These are phyloP conservation scores for Nigrospora sphaerica DNA, from an alignment of 2,329 filamentous ascomycete genomes.

Conservation along the genomic window DNA sequence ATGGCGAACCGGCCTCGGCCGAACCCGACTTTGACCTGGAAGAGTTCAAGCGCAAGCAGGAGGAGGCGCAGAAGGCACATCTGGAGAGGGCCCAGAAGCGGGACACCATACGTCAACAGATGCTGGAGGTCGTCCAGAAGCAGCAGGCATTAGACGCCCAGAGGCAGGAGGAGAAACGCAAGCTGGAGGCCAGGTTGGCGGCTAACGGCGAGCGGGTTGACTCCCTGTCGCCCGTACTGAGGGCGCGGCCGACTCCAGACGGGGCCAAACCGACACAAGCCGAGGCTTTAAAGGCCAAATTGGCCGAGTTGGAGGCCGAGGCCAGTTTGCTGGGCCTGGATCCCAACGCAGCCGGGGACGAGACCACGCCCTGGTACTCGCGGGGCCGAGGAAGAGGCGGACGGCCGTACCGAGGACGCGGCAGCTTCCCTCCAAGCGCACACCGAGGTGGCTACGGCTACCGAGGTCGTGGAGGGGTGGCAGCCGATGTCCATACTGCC, in stretches of 20 bases:
- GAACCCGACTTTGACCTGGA: conserved; percentile 60
- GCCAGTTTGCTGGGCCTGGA: conserved; percentile 64
- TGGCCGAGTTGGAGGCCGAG: conserved; percentile 68
- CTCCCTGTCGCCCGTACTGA: conserved; percentile 10
- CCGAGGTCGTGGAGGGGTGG: conserved; percentile 32
- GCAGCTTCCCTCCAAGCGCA: conserved; percentile 26
- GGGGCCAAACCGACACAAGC: conserved; percentile 40
- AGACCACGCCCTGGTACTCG: conserved; percentile 24
- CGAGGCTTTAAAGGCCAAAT: conserved; percentile 60
- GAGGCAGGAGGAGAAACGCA: conserved; percentile 58
- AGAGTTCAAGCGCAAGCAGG: conserved; percentile 61
- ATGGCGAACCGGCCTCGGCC: conserved; percentile 12
- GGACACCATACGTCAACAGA: conserved; percentile 54
- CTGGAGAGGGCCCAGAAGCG: conserved; percentile 59
- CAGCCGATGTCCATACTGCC: conserved; percentile 33
- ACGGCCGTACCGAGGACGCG: conserved; percentile 29
- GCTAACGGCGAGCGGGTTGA: conserved; percentile 33
- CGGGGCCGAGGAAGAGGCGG: conserved; percentile 31
- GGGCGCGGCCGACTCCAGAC: conserved; percentile 7
- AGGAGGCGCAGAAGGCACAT: conserved; percentile 62
- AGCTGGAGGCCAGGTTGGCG: conserved; percentile 54
- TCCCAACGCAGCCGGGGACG: conserved; percentile 41
- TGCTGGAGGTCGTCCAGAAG: conserved; percentile 58
- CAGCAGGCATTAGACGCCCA: conserved; percentile 54
- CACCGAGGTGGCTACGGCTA: conserved; percentile 35